Base-by-base conservation (phyloP, 2,329 filamentous ascomycete species). In the Apiospora rasikravindrae region DNA sequence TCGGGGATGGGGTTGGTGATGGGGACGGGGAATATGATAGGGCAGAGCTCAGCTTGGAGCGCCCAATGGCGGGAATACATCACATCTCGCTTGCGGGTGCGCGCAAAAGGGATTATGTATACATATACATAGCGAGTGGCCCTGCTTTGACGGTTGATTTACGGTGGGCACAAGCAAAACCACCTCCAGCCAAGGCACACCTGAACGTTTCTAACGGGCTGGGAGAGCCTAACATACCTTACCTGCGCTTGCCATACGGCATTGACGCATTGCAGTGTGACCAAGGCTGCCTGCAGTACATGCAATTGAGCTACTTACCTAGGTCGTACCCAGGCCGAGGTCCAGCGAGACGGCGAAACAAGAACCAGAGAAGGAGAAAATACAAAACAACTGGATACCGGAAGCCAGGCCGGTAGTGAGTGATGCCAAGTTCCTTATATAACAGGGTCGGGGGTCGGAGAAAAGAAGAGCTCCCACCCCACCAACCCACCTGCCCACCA, bases 21-120 rank as follows among this genome's bases (percentile, higher is more conserved):
- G 33, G 33, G 33, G 33, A 37, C 8, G 26, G 16, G 26, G 53
- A 13, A 24, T 19, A 33, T 64, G 29, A 64, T 64, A 64, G 57
- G 33, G 8, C 57, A 19, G n/a, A n/a, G 57, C 57, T n/a, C 57
- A 40, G 19, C 33, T 24, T 64, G 10, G 22, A 64, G 33, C 33
- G n/a, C 19, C 57, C 33, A 40, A 24, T 64, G 33, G 37, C 19
- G 40, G 19, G 57, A 24, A 37, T 40, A 37, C 24, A 64, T 64
- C 57, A 64, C 33, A 64, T 64, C 33, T 64, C 57, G 57, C 57
- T 64, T 64, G 57, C 57, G 57, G 53, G 33, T 33, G 57, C 33
- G 57, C 33, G 57, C 57, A 33, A 64, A 64, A 24, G 33, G 57
- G 22, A n/a, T 37, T 37, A 37, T n/a, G n/a, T n/a, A n/a, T n/a